Evolutionary conservation across 176 grass and related monocot genomes (phyloP).

Genomic region (Lolium perenne): DNA sequence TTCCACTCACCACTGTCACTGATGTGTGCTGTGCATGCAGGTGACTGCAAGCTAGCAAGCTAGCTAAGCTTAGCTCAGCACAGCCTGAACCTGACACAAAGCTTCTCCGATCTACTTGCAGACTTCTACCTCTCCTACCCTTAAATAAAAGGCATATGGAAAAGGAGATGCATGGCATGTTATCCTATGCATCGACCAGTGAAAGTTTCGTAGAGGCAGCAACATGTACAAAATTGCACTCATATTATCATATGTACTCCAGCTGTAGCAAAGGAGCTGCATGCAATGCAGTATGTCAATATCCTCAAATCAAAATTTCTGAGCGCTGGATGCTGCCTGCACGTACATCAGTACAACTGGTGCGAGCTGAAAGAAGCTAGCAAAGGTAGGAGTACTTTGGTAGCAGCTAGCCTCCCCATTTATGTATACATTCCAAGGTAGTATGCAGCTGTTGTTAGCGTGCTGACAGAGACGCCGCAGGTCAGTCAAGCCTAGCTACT

Average conservation of each 20-base stretch:
- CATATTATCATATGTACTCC: neutral
- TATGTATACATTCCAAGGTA: conserved; percentile 25
- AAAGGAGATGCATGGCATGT: neutral
- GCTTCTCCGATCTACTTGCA: neutral
- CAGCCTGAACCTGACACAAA: conserved; percentile 27
- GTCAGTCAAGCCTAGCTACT: conserved; percentile 56
- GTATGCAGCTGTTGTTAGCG: neutral
- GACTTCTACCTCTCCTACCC: neutral
- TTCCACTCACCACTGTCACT: neutral
- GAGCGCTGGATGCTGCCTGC: neutral
- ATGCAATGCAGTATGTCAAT: neutral
- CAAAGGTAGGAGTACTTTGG: neutral
- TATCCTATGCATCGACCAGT: conserved; percentile 4
- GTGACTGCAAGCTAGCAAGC: neutral
- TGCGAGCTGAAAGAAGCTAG: neutral
- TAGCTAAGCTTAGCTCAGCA: neutral
- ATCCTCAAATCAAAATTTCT: neutral
- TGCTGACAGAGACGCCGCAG: neutral
- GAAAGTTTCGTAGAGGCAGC: neutral
- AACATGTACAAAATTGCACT: neutral
- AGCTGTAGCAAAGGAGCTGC: neutral
- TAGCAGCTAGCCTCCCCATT: conserved; percentile 4
- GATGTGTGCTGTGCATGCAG: neutral
- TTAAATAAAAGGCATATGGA: conserved; percentile 16
- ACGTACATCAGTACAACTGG: neutral